Evolutionary conservation across 768 basidiomycete genomes (phyloP).

Genomic region (Kockovaella imperatae): DNA sequence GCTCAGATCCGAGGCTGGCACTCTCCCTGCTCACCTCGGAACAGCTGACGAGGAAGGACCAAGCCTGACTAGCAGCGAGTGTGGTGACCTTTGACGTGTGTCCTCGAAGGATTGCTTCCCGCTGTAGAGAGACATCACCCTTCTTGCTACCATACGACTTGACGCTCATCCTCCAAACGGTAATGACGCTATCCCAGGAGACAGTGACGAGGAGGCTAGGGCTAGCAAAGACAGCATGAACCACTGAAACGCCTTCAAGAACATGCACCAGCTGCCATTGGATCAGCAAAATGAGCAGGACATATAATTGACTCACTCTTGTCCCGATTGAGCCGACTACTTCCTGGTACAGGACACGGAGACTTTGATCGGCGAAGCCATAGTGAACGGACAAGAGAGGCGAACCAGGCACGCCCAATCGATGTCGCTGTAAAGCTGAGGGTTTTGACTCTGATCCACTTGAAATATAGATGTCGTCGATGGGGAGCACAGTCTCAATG

Average conservation of each 20-base stretch:
- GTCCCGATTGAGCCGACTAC: background rate
- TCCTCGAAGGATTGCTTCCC: conserved; percentile 71
- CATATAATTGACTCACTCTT: conserved; percentile 1
- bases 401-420: conserved; percentile 23
- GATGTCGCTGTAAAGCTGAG: conserved; percentile 6
- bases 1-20: background rate
- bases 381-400: conserved; percentile 31
- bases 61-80: conserved; percentile 65
- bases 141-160: conserved; percentile 28
- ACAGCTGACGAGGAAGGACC: conserved; percentile 77
- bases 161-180: conserved; percentile 65
- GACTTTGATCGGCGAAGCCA: conserved; percentile 34
- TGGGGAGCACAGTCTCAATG: conserved; percentile 24
- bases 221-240: conserved; percentile 72
- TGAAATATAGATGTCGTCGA: conserved; percentile 12
- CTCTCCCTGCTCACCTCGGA: conserved; percentile 48
- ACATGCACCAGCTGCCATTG: conserved; percentile 63
- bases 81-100: conserved; percentile 63
- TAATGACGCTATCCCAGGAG: conserved; percentile 69
- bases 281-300: conserved; percentile 1
- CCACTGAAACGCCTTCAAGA: conserved; percentile 64
- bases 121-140: conserved; percentile 39
- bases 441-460: conserved; percentile 20
- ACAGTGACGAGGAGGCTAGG: conserved; percentile 67
- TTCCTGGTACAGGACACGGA: conserved; percentile 32